Evolutionary conservation across 1,139 yeast genomes (phyloP), one percentile per base, ranked within the genome.

Genomic region (Pichia sp.): DNA sequence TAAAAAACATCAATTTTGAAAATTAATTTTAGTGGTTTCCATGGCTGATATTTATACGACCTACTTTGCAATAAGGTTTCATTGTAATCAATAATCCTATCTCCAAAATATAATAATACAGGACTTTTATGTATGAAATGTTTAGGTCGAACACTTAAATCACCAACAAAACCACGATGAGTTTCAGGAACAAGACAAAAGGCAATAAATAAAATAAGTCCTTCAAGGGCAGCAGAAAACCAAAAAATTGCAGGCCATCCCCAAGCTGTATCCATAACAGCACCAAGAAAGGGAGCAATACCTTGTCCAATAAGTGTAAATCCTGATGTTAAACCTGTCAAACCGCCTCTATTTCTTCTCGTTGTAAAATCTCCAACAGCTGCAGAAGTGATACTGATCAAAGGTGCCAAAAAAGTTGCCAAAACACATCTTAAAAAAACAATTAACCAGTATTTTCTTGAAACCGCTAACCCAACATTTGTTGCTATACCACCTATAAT

Each of bases 211-310:
- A 70, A 53, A 9, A 71, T 61, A 1, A 61, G 44, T 1, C 78
- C 78, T 15, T 80, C 70, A 5, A 79, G 73, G 19, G 82, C 76
- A 5, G 82, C 78, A 39, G 83, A 61, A 48, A 84, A 81, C 76
- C 86, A 80, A 54, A 85, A 86, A 19, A 84, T 77, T 0, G 86
- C 78, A 45, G 87, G 68, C 93, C 94, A 85, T 11, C 74, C 71
- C 67, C 81, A 74, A 66, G 74, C 38, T 2, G 74, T 62, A 3
- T 79, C 73, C 28, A 85, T 59, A 0, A 72, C 75, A 7, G 89
- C 83, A 18, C 95, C 95, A 21, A 85, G 62, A 11, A 85, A 62
- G 0, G 93, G 87, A 6, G 94, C 89, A 46, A 83, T 67, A 0
- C 86, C 87, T 53, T 78, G 82, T 1, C 93, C 94, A 16, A 82